Percentiles rank a stretch among this genome's conserved stretches.
phyloP scores from a whole-genome alignment of 495 filamentous ascomycete species.

The Daldinia bambusicola region DNA sequence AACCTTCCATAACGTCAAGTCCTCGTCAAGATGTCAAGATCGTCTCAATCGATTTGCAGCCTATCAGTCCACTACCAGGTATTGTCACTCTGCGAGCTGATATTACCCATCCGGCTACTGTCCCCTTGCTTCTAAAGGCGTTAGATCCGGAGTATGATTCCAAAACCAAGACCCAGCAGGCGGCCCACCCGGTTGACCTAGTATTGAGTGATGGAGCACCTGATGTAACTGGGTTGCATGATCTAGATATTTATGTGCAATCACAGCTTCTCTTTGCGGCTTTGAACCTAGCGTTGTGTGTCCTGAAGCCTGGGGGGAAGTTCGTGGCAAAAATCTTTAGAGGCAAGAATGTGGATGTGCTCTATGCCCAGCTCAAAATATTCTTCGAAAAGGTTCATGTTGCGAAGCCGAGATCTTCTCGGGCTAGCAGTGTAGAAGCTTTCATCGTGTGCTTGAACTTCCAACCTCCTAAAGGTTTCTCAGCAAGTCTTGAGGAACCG shows the following conservation, averaged over 20 bases:
- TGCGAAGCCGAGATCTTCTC: conserved; percentile 90
- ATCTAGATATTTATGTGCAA: conserved; percentile 97
- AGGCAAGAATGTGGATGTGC: conserved; percentile 88
- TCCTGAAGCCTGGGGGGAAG: conserved; percentile 89
- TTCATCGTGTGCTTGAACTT: conserved; percentile 97
- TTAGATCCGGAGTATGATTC: conserved; percentile 78
- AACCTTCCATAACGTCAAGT: conserved; percentile 49
- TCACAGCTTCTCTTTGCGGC: conserved; percentile 94
- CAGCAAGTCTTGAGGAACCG: conserved; percentile 73
- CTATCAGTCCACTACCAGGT: conserved; percentile 91
- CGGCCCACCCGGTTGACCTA: conserved; percentile 81
- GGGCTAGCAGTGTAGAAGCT: conserved; percentile 94
- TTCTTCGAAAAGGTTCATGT: conserved; percentile 89
- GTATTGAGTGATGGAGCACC: conserved; percentile 96
- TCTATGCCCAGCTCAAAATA: conserved; percentile 90
- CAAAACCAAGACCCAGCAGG: conserved; percentile 59
- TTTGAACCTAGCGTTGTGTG: conserved; percentile 89
- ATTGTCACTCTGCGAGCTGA: conserved; percentile 92
- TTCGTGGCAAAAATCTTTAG: conserved; percentile 99
- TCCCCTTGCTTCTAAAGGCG: conserved; percentile 85
- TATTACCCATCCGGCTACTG: conserved; percentile 95
- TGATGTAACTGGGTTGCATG: conserved; percentile 95
- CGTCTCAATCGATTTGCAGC: conserved; percentile 93
- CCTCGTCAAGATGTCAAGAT: conserved; percentile 86
- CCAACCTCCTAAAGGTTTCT: conserved; percentile 68